Percentiles rank a stretch among this genome's conserved stretches.
These are phyloP conservation scores for Podaxis sp. DNA, from an alignment of 768 basidiomycete genomes.

Conservation along the genomic window DNA sequence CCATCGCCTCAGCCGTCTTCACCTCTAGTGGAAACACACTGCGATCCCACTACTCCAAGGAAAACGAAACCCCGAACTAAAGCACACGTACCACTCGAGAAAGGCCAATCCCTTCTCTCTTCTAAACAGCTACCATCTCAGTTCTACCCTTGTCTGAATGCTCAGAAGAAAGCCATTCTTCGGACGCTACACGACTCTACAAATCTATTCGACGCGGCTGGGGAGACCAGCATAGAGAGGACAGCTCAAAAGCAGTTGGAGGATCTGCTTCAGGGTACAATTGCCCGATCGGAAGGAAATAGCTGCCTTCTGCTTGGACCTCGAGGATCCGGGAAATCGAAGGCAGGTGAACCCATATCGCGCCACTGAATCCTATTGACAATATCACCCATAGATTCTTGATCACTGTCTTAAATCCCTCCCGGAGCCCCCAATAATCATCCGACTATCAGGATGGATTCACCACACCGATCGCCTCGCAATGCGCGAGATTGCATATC, in stretches of 20 bases:
- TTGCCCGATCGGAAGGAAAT: slow-evolving; percentile 83
- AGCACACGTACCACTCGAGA: not conserved
- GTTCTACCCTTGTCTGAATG: slow-evolving; percentile 40
- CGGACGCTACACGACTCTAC: slow-evolving; percentile 32
- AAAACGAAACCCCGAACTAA: not conserved
- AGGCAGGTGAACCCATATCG: slow-evolving; percentile 36
- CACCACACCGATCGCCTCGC: slow-evolving; percentile 86
- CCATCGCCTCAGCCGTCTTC: not conserved
- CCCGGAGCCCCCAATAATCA: slow-evolving; percentile 54
- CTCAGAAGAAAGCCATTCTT: slow-evolving; percentile 57
- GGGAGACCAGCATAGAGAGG: slow-evolving; percentile 38
- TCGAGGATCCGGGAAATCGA: slow-evolving; percentile 81
- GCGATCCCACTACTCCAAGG: not conserved
- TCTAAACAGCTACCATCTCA: slow-evolving; percentile 31
- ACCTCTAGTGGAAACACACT: not conserved
- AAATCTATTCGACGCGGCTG: slow-evolving; percentile 16
- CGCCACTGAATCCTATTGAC: not conserved
- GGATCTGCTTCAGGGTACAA: slow-evolving; percentile 68
- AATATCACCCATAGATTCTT: slow-evolving; percentile 42
- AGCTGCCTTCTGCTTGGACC: slow-evolving; percentile 88
- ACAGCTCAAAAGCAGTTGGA: slow-evolving; percentile 53
- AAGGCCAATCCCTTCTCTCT: not conserved
- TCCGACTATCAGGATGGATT: slow-evolving; percentile 81
- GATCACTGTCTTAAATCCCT: slow-evolving; percentile 50
- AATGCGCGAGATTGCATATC: slow-evolving; percentile 87